A percentile compares a stretch with the other conserved stretches of the same genome.
phyloP scores from a whole-genome alignment of 75 land plant genomes.

The Chamaecyparis obtusa region DNA sequence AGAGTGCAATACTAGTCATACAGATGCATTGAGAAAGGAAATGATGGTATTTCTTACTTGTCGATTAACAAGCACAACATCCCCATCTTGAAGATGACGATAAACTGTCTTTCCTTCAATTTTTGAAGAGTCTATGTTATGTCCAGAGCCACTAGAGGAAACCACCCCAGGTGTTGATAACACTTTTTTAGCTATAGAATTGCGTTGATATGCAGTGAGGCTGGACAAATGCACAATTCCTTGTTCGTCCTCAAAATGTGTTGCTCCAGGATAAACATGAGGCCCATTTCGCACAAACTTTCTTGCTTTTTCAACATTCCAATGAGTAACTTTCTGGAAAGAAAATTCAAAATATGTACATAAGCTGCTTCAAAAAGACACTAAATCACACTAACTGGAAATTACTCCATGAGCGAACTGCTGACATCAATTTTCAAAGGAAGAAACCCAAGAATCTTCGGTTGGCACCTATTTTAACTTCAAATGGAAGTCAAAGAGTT shows the following conservation, averaged over 20 bases:
- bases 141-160: constrained; percentile 30
- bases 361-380: background rate
- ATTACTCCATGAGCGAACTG: background rate
- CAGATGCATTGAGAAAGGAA: background rate
- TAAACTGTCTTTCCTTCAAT: constrained; percentile 72
- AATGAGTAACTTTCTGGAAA: constrained; percentile 87
- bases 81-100: constrained; percentile 91
- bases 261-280: constrained; percentile 86
- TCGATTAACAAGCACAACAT: constrained; percentile 90
- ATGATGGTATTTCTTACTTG: constrained; percentile 53
- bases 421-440: background rate
- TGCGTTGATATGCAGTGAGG: constrained; percentile 36
- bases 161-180: constrained; percentile 69
- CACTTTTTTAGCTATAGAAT: constrained; percentile 71
- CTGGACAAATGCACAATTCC: constrained; percentile 33
- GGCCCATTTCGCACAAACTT: constrained; percentile 75
- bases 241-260: constrained; percentile 68
- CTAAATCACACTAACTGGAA: background rate
- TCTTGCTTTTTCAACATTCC: constrained; percentile 74
- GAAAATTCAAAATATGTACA: background rate
- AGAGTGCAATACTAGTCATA: background rate
- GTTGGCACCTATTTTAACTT: background rate
- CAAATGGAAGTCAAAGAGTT: background rate
- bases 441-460: background rate
- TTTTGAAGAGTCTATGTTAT: constrained; percentile 26